Evolutionary conservation across 2,329 filamentous ascomycete species (phyloP).

Genomic region (Tothia fuscella): DNA sequence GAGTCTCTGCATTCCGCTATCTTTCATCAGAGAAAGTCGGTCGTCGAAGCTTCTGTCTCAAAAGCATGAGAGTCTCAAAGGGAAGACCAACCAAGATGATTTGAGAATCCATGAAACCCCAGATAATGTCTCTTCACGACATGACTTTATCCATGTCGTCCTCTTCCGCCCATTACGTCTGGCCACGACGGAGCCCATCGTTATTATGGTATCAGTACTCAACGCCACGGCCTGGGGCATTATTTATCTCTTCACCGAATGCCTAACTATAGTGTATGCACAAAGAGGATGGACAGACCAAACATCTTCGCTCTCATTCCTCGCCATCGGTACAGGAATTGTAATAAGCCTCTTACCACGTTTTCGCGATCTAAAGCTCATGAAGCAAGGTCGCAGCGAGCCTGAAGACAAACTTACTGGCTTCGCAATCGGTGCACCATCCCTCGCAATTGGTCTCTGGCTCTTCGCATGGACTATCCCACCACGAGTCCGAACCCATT

Average conservation of each 20-base stretch:
- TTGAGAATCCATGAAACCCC: neutral
- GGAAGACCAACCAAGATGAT: neutral
- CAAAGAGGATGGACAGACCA: too few species aligned
- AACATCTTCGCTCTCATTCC: neutral
- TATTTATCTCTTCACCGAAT: slow-evolving; percentile 3
- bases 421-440: neutral
- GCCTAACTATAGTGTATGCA: neutral
- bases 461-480: slow-evolving; percentile 6
- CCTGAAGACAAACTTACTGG: slow-evolving; percentile 6
- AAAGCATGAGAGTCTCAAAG: neutral
- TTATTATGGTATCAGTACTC: slow-evolving; percentile 1
- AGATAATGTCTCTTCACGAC: neutral
- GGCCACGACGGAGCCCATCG: neutral
- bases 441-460: neutral
- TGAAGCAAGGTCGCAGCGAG: neutral
- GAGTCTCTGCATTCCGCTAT: neutral
- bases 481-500: neutral
- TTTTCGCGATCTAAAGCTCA: neutral
- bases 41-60: neutral
- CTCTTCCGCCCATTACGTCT: neutral
- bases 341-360: neutral
- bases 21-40: neutral
- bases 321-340: neutral
- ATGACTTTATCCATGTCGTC: neutral
- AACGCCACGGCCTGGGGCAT: neutral